These are phyloP conservation scores for Corymbia calophylla DNA, from an alignment of 441 rosid species.

Conservation along the genomic window DNA sequence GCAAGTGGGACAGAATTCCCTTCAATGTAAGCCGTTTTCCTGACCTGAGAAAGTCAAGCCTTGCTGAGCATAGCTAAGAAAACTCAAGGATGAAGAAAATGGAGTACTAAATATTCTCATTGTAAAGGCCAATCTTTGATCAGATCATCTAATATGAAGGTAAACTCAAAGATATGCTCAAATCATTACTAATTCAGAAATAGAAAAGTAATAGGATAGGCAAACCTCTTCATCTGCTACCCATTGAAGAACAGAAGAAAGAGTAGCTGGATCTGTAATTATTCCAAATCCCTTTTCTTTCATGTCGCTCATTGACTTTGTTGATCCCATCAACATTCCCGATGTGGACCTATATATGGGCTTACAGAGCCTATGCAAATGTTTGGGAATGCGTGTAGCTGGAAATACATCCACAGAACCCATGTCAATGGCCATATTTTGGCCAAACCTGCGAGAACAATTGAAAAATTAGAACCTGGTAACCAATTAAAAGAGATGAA, in stretches of 20 bases:
- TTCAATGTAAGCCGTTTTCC: constrained; percentile 62
- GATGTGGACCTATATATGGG: constrained; percentile 43
- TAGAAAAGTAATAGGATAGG: neutral
- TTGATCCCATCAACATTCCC: constrained; percentile 24
- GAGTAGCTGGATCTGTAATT: constrained; percentile 52
- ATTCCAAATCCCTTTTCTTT: constrained; percentile 64
- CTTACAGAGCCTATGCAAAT: constrained; percentile 51
- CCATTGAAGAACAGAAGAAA: constrained; percentile 69
- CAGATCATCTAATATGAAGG: neutral
- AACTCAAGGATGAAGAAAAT: neutral
- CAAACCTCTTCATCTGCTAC: constrained; percentile 72
- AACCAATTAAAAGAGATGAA: neutral
- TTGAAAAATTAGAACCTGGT: constrained; percentile 1
- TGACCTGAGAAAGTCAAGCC: constrained; percentile 44
- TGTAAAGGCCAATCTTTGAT: neutral
- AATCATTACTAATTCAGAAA: neutral
- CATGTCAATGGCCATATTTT: constrained; percentile 67
- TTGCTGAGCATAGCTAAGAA: constrained; percentile 6
- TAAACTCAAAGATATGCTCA: neutral
- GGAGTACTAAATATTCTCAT: neutral
- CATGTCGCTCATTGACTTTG: constrained; percentile 15
- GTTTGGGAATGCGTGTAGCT: constrained; percentile 62
- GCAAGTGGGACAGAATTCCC: constrained; percentile 83
- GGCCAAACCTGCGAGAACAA: constrained; percentile 51
- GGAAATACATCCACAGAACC: constrained; percentile 90